Conservation (phyloP, 208 protist genomes). For the Wallacemonas sp. region DNA sequence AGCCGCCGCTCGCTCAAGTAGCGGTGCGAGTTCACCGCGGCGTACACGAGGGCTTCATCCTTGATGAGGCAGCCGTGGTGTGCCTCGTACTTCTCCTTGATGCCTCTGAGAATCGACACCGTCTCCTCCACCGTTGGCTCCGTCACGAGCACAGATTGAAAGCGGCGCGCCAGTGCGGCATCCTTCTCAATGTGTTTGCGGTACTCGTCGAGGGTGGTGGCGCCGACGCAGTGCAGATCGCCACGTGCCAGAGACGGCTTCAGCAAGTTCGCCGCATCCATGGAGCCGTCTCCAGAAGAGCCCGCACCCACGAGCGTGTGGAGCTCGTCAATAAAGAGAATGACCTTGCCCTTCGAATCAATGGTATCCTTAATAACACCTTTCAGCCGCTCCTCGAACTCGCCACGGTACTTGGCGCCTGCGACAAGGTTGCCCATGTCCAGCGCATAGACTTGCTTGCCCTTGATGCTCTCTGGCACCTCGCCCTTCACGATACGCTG, state of each 20-base stretch:
- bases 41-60: conserved; percentile 90
- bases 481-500: conserved; percentile 93
- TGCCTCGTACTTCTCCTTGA: conserved; percentile 93
- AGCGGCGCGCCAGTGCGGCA: conserved; percentile 97
- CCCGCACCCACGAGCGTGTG: conserved; percentile 98
- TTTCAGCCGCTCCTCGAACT: conserved; percentile 99
- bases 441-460: conserved; percentile 89
- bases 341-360: conserved; percentile 94
- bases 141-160: conserved; percentile 96
- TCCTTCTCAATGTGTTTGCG: conserved; percentile 98
- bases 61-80: conserved; percentile 92
- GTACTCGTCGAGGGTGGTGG: conserved; percentile 98
- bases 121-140: conserved; percentile 98
- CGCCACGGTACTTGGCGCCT: conserved; percentile 98
- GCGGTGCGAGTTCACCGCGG: conserved; percentile 90
- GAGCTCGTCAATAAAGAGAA: conserved; percentile 99
- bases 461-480: conserved; percentile 89
- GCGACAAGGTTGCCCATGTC: conserved; percentile 99
- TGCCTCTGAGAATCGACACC: conserved; percentile 97
- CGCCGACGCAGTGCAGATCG: conserved; percentile 96
- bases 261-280: conserved; percentile 98
- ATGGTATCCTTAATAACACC: conserved; percentile 98
- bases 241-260: conserved; percentile 98
- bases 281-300: conserved; percentile 89
- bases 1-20: conserved; percentile 97